These are phyloP conservation scores for Schizochytrium sp. DNA, from an alignment of 108 stramenopile genomes.

Conservation along the genomic window DNA sequence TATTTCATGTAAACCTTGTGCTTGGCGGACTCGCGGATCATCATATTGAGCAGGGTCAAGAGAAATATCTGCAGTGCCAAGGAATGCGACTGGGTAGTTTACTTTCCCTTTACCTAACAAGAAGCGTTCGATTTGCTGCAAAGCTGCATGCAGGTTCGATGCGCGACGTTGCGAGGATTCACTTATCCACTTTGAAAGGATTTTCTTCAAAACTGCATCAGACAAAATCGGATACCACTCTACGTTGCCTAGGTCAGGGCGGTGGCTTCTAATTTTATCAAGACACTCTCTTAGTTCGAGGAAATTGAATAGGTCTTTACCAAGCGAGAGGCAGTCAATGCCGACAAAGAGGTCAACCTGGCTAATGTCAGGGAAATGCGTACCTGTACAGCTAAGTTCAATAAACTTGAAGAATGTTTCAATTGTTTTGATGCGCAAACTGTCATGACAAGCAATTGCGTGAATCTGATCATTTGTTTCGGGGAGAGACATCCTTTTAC, in stretches of 20 bases:
- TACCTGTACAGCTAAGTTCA: conserved; percentile 12
- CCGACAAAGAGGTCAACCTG: not conserved
- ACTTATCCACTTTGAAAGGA: not conserved
- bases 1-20: conserved; percentile 42
- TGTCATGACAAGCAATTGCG: not conserved
- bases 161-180: not conserved
- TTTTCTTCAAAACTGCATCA: not conserved
- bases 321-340: not conserved
- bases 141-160: not conserved
- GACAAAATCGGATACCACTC: not conserved
- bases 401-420: not conserved
- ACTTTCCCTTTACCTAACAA: conserved; percentile 7
- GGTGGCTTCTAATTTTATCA: not conserved
- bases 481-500: not conserved
- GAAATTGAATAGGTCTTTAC: not conserved
- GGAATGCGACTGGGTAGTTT: not conserved
- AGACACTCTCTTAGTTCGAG: not conserved
- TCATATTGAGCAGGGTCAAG: not conserved
- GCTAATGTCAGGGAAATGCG: not conserved
- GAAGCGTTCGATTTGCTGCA: conserved; percentile 1
- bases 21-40: not conserved
- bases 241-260: not conserved
- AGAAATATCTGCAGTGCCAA: not conserved
- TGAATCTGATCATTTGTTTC: not conserved
- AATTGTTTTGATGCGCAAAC: not conserved